phyloP scores from a whole-genome alignment of 306 rosid species.

The Malus domestica region DNA sequence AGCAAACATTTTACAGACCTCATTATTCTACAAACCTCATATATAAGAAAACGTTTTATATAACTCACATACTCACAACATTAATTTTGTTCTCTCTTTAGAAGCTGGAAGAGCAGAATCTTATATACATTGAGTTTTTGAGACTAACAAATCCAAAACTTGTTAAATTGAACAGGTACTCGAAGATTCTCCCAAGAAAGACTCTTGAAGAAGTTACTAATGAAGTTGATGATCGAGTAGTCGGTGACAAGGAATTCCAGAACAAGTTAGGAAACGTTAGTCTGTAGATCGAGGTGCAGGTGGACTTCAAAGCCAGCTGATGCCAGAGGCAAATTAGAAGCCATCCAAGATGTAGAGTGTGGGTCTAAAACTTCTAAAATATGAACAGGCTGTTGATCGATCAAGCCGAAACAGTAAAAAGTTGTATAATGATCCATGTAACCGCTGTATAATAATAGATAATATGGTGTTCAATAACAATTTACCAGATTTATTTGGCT shows the following conservation, averaged over 20 bases:
- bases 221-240: constrained; percentile 11
- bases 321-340: neutral
- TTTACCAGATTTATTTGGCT: neutral
- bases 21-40: neutral
- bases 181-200: neutral
- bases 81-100: neutral
- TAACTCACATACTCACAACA: neutral
- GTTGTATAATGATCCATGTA: neutral
- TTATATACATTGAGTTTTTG: neutral
- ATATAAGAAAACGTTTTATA: neutral
- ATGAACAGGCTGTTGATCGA: neutral
- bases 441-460: neutral
- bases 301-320: neutral
- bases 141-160: neutral
- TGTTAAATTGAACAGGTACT: constrained; percentile 24
- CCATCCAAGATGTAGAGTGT: neutral
- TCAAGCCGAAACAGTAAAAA: neutral
- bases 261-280: neutral
- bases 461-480: neutral
- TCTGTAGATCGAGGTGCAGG: constrained; percentile 13
- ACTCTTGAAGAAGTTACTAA: constrained; percentile 11
- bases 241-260: neutral
- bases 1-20: neutral
- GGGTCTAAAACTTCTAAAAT: neutral
- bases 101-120: neutral